Evolutionary conservation across 2,329 filamentous ascomycete genomes (phyloP).

Genomic region (Incumbomyces delicatus): DNA sequence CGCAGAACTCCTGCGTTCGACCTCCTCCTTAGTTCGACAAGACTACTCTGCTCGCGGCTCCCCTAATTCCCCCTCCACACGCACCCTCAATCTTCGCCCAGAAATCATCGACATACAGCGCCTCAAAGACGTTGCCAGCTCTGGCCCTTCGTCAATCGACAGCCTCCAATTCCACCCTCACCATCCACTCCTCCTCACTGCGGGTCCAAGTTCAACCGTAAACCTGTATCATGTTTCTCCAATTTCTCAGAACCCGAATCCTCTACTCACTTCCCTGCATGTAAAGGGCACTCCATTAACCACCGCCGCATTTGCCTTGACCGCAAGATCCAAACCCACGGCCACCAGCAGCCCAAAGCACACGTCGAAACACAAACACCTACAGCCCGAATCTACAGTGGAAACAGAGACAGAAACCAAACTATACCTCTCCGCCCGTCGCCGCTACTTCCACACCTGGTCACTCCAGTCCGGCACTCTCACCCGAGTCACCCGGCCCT

Average conservation of each 20-base stretch:
- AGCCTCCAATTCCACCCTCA: constrained; percentile 83
- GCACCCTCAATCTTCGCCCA: constrained; percentile 59
- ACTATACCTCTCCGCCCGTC: constrained; percentile 79
- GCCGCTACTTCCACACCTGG: constrained; percentile 92
- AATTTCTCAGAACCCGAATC: constrained; percentile 69
- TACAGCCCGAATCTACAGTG: background rate
- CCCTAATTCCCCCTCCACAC: constrained; percentile 37
- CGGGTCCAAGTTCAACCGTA: constrained; percentile 73
- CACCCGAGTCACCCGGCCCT: constrained; percentile 69
- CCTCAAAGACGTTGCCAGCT: constrained; percentile 69
- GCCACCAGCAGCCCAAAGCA: constrained; percentile 45
- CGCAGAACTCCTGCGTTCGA: constrained; percentile 67
- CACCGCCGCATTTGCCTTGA: constrained; percentile 59
- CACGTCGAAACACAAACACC: background rate
- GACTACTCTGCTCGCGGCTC: constrained; percentile 33
- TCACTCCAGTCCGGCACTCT: constrained; percentile 71
- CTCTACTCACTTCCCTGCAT: constrained; percentile 81
- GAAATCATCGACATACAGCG: constrained; percentile 87
- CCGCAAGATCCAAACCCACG: no score
- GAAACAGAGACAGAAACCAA: constrained; percentile 11
- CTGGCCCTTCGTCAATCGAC: constrained; percentile 55
- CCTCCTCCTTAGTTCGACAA: constrained; percentile 52
- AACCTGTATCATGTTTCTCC: constrained; percentile 83
- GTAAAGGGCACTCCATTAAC: constrained; percentile 74
- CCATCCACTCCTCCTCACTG: constrained; percentile 71